These are phyloP conservation scores for Sclerotinia spermophila DNA, from an alignment of 2,329 filamentous ascomycete genomes.

Conservation along the genomic window DNA sequence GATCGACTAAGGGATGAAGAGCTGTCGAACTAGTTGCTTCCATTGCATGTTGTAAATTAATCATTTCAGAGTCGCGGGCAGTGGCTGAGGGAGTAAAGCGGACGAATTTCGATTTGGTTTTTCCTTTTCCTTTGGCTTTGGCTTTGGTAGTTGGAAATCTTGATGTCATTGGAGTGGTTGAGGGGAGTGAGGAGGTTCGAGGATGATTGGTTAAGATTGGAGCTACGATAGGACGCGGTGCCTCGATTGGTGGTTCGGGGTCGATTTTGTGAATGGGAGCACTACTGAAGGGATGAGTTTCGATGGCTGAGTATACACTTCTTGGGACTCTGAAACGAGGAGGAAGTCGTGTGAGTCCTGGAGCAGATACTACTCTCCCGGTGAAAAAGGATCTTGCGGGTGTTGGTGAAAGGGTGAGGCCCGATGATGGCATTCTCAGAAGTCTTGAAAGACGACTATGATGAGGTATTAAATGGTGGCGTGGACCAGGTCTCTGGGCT, in stretches of 20 bases:
- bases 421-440: conserved; percentile 24
- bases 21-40: conserved; percentile 17
- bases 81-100: conserved; percentile 17
- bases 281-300: conserved; percentile 34
- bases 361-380: conserved; percentile 9
- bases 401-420: conserved; percentile 19
- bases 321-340: conserved; percentile 33
- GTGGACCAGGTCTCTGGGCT: conserved; percentile 26
- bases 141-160: not conserved
- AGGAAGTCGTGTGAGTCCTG: conserved; percentile 11
- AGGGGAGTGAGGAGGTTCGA: conserved; percentile 5
- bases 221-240: not conserved
- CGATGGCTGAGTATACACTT: conserved; percentile 34
- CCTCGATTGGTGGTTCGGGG: not conserved
- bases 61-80: conserved; percentile 17
- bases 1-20: conserved; percentile 10
- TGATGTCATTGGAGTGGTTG: not conserved
- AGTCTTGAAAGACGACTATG: conserved; percentile 28
- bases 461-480: not conserved
- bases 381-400: conserved; percentile 1
- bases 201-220: not conserved
- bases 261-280: conserved; percentile 26
- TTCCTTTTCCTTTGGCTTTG: conserved; percentile 5
- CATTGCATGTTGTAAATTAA: conserved; percentile 14
- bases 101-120: conserved; percentile 1